These are phyloP conservation scores for Silene vulgaris DNA, from an alignment of 179 eudicot species.

Conservation along the genomic window DNA sequence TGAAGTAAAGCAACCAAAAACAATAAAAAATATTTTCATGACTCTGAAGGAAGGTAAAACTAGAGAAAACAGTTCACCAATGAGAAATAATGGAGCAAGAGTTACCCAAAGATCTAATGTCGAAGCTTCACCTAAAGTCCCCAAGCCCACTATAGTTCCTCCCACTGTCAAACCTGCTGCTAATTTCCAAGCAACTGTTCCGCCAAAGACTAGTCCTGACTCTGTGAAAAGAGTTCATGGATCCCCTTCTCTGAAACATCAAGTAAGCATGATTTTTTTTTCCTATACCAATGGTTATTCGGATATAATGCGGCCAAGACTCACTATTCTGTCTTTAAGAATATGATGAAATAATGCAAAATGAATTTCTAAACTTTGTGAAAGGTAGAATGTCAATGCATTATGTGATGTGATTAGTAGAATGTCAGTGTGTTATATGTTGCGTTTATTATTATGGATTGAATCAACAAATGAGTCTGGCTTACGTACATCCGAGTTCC, in stretches of 20 bases:
- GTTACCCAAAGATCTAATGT: slow-evolving; percentile 40
- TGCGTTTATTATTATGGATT: not conserved
- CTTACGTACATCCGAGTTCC: not conserved
- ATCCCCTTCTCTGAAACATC: slow-evolving; percentile 61
- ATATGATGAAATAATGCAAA: not conserved
- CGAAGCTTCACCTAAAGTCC: slow-evolving; percentile 54
- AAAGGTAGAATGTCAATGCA: not conserved
- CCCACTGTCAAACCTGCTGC: slow-evolving; percentile 48
- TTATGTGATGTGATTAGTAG: not conserved
- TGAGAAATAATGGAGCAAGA: slow-evolving; percentile 56
- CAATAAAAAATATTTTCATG: slow-evolving; percentile 53
- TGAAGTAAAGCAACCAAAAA: slow-evolving; percentile 58
- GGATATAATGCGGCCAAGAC: not conserved
- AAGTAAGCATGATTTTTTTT: slow-evolving; percentile 39
- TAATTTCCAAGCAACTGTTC: slow-evolving; percentile 38
- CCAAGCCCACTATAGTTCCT: slow-evolving; percentile 54
- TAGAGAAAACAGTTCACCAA: slow-evolving; percentile 81
- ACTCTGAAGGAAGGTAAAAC: slow-evolving; percentile 64
- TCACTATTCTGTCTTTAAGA: not conserved
- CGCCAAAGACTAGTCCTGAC: slow-evolving; percentile 52
- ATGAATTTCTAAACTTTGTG: not conserved
- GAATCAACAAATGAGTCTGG: not conserved
- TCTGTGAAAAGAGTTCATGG: slow-evolving; percentile 52
- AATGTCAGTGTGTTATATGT: not conserved
- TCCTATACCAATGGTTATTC: not conserved